These are phyloP conservation scores for Gnomoniopsis sp. DNA, from an alignment of 2,329 filamentous ascomycete genomes.

Conservation along the genomic window DNA sequence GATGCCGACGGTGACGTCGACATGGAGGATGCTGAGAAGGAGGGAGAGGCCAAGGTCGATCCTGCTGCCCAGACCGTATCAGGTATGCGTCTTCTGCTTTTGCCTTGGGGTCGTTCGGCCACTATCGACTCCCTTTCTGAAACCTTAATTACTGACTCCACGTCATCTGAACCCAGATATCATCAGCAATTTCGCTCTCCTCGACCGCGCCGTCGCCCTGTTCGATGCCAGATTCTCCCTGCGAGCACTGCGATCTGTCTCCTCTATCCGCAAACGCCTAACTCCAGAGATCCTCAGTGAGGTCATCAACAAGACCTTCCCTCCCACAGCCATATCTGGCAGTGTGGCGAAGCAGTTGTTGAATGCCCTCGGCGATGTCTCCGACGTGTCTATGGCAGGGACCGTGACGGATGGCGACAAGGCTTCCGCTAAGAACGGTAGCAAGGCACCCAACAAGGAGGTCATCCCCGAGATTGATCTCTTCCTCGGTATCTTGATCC, in stretches of 20 bases:
- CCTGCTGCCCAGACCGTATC: constrained; percentile 56
- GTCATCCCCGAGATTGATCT: constrained; percentile 82
- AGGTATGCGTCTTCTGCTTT: constrained; percentile 42
- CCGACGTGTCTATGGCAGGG: constrained; percentile 52
- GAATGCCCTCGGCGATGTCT: constrained; percentile 62
- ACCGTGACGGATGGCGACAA: constrained; percentile 71
- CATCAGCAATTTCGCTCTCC: constrained; percentile 85
- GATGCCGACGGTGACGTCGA: constrained; percentile 67
- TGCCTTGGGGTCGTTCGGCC: not conserved
- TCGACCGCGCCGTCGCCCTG: constrained; percentile 86
- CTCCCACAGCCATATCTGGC: constrained; percentile 57
- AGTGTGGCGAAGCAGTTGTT: constrained; percentile 68
- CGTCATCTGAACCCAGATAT: constrained; percentile 62
- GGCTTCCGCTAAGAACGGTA: constrained; percentile 46
- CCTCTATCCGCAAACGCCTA: constrained; percentile 88
- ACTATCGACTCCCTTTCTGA: not conserved
- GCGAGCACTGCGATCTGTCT: constrained; percentile 90
- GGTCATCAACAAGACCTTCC: constrained; percentile 78
- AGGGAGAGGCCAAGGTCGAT: constrained; percentile 55
- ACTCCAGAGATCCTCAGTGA: constrained; percentile 77
- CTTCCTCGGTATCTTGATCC: constrained; percentile 79
- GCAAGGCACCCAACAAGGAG: constrained; percentile 66
- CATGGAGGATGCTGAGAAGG: constrained; percentile 62
- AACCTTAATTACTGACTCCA: constrained; percentile 2
- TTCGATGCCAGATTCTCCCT: constrained; percentile 96